phyloP scores from a whole-genome alignment of 2,329 filamentous ascomycete genomes.

The Pseudocercospora cruenta region DNA sequence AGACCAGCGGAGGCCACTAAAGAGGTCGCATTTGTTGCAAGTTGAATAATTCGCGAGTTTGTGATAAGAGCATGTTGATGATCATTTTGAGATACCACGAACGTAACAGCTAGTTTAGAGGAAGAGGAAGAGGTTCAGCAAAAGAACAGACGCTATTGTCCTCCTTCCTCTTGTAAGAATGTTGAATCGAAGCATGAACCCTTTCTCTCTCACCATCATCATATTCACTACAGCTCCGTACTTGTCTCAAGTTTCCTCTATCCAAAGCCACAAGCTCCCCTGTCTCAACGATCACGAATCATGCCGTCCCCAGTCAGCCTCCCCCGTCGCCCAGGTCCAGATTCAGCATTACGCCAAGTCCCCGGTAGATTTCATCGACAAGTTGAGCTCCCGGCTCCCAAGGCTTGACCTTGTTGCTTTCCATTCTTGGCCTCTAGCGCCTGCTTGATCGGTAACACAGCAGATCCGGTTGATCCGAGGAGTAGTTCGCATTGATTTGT shows the following conservation, averaged over 20 bases:
- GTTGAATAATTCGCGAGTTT: background rate
- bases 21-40: background rate
- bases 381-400: background rate
- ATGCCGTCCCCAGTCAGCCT: no score
- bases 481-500: no score
- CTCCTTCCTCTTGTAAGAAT: background rate
- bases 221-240: no score
- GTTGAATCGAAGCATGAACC: background rate
- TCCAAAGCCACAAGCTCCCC: no score
- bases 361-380: background rate
- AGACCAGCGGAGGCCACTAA: slow-evolving; percentile 24
- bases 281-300: no score
- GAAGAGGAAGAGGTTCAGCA: background rate
- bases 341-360: background rate
- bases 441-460: background rate
- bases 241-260: no score
- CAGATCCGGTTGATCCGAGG: background rate
- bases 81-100: background rate
- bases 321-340: no score
- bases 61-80: background rate
- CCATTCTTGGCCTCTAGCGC: background rate
- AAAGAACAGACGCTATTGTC: background rate
- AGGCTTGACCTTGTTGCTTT: background rate
- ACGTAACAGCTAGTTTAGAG: background rate
- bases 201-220: background rate